Evolutionary conservation across 1,139 yeast species (phyloP).

Genomic region (Nematodospora anomalae): DNA sequence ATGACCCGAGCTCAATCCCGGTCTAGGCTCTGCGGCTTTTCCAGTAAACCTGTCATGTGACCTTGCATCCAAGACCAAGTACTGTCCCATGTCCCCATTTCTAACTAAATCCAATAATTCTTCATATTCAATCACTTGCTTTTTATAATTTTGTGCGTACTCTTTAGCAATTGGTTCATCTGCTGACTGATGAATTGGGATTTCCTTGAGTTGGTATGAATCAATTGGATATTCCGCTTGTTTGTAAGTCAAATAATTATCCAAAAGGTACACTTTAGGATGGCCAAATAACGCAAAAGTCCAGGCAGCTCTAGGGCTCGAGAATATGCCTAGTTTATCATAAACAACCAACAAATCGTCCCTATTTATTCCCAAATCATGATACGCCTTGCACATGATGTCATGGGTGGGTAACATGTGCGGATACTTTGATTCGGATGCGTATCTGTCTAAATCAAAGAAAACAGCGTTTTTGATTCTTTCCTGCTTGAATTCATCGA

Average conservation of each 20-base stretch:
- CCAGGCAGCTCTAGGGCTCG: slow-evolving; percentile 92
- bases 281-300: slow-evolving; percentile 80
- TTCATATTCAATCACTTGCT: slow-evolving; percentile 62
- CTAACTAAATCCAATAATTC: slow-evolving; percentile 59
- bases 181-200: neutral
- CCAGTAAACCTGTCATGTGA: slow-evolving; percentile 75
- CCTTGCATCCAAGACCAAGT: slow-evolving; percentile 77
- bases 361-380: slow-evolving; percentile 44
- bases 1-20: slow-evolving; percentile 87
- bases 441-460: slow-evolving; percentile 77
- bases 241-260: slow-evolving; percentile 61
- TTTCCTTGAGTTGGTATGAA: neutral
- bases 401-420: slow-evolving; percentile 79
- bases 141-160: slow-evolving; percentile 32
- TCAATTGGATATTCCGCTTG: slow-evolving; percentile 27
- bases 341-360: slow-evolving; percentile 74
- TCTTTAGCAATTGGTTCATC: slow-evolving; percentile 18
- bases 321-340: slow-evolving; percentile 80
- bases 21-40: slow-evolving; percentile 79
- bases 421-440: slow-evolving; percentile 62
- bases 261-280: slow-evolving; percentile 60
- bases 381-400: slow-evolving; percentile 54
- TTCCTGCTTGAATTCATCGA: slow-evolving; percentile 53
- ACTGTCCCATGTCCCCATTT: slow-evolving; percentile 47
- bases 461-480: slow-evolving; percentile 70